These are phyloP conservation scores for Cyclotella sp. DNA, from an alignment of 108 stramenopile species.

Conservation along the genomic window DNA sequence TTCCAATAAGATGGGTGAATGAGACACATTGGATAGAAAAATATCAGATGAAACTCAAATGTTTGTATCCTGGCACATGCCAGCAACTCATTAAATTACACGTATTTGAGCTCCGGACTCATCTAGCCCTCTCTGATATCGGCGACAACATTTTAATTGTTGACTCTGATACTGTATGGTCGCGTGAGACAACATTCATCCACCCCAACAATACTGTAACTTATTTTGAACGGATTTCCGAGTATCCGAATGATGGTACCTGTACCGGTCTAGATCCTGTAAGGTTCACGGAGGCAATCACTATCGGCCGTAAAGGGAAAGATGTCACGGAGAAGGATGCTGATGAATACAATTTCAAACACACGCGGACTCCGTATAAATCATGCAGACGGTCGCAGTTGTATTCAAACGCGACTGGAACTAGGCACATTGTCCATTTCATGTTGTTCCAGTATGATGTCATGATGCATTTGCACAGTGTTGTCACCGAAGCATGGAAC, in stretches of 20 bases:
- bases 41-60: slow-evolving; percentile 27
- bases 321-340: background rate
- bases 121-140: slow-evolving; percentile 14
- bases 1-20: slow-evolving; percentile 41
- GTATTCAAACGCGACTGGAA: slow-evolving; percentile 35
- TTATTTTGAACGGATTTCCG: slow-evolving; percentile 27
- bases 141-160: slow-evolving; percentile 37
- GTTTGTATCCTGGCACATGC: slow-evolving; percentile 24
- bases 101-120: slow-evolving; percentile 35
- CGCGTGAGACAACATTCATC: slow-evolving; percentile 32
- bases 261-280: slow-evolving; percentile 35
- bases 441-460: slow-evolving; percentile 55
- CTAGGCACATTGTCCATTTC: slow-evolving; percentile 38
- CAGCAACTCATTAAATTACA: slow-evolving; percentile 46
- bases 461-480: slow-evolving; percentile 32
- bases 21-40: slow-evolving; percentile 39
- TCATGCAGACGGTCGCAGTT: slow-evolving; percentile 21
- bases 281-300: slow-evolving; percentile 36
- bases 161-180: slow-evolving; percentile 48
- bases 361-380: slow-evolving; percentile 37
- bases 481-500: slow-evolving; percentile 21
- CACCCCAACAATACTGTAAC: slow-evolving; percentile 30
- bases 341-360: background rate
- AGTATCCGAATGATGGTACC: background rate
- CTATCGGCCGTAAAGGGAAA: background rate